phyloP scores from a whole-genome alignment of 2,329 filamentous ascomycete species.

The Trichoderma afroharzianum region DNA sequence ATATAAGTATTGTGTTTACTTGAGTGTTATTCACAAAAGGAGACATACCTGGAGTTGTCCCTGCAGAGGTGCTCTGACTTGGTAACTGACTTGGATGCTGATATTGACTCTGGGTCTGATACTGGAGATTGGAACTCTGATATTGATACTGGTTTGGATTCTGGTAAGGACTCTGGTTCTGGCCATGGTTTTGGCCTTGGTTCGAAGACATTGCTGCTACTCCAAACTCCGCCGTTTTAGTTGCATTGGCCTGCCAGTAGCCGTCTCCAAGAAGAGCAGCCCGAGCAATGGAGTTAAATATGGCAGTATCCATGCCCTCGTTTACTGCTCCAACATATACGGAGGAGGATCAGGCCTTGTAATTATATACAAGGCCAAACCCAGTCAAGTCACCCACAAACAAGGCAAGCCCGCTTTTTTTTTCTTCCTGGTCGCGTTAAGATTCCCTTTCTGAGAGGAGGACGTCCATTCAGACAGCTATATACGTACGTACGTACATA shows the following conservation, averaged over 20 bases:
- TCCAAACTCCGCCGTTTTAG: not conserved
- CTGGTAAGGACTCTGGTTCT: not conserved
- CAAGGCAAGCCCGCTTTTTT: not conserved
- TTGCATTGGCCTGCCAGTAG: not conserved
- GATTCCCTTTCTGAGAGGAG: not conserved
- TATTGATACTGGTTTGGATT: not conserved
- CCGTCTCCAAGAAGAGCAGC: not conserved
- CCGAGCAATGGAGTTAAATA: not conserved
- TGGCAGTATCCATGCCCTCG: not conserved
- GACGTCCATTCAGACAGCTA: not conserved
- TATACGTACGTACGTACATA: not conserved
- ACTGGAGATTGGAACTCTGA: not conserved
- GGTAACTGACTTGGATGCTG: not conserved
- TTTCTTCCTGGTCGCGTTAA: not conserved
- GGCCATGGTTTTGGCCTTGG: not conserved
- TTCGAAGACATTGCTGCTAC: not conserved
- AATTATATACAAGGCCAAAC: not conserved
- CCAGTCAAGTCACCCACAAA: not conserved
- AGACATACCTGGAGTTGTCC: not conserved
- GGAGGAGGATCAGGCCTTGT: not conserved
- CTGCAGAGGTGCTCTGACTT: not conserved
- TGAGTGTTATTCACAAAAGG: not conserved
- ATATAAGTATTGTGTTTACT: not conserved
- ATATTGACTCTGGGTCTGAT: not conserved
- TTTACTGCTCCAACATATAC: not conserved